A percentile compares a stretch with the other conserved stretches of the same genome.
These are phyloP conservation scores for Xylariales sp. DNA, from an alignment of 2,329 filamentous ascomycete species.

Conservation along the genomic window DNA sequence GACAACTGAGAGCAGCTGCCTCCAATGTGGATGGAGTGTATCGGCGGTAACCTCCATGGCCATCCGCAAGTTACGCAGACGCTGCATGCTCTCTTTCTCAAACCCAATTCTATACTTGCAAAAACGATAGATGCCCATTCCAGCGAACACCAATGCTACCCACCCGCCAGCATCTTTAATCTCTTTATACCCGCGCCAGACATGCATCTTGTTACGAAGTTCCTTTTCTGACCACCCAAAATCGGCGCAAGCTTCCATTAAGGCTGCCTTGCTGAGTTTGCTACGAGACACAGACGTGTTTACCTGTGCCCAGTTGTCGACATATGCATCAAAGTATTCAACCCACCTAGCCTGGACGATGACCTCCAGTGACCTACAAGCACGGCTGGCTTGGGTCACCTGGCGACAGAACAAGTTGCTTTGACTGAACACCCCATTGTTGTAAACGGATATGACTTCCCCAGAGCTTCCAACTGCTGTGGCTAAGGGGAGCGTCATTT, in stretches of 20 bases:
- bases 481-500: constrained; percentile 3
- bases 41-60: constrained; percentile 50
- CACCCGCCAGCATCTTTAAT: constrained; percentile 54
- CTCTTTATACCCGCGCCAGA: constrained; percentile 56
- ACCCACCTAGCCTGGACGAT: constrained; percentile 55
- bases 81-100: constrained; percentile 42
- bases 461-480: constrained; percentile 7
- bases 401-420: constrained; percentile 26
- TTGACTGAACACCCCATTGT: constrained; percentile 17
- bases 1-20: constrained; percentile 42
- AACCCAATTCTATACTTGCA: constrained; percentile 57
- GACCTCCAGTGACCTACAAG: constrained; percentile 53
- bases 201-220: constrained; percentile 41
- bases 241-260: constrained; percentile 48
- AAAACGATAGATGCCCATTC: constrained; percentile 54
- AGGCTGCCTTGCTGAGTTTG: constrained; percentile 45
- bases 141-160: constrained; percentile 51
- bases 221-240: constrained; percentile 56
- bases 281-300: constrained; percentile 35
- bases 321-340: constrained; percentile 48
- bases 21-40: constrained; percentile 49
- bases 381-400: constrained; percentile 38
- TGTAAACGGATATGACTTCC: neutral
- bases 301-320: constrained; percentile 33
- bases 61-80: constrained; percentile 36